Evolutionary conservation across 352 stramenopile genomes (phyloP).

Genomic region (Thraustotheca clavata): DNA sequence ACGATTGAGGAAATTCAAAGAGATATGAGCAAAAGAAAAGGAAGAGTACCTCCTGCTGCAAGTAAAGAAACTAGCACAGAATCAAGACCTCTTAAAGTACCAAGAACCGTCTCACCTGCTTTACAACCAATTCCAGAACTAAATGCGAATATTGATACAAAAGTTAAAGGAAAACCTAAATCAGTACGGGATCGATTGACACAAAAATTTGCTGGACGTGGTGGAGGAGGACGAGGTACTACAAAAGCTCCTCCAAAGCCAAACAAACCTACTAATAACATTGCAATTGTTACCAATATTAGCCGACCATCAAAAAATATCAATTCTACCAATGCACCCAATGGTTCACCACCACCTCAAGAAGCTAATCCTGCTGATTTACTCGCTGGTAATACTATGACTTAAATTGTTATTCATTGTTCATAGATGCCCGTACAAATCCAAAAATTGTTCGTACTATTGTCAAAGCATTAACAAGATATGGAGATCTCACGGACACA

Average conservation of each 20-base stretch:
- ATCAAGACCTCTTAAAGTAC: slow-evolving; percentile 20
- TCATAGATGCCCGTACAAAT: slow-evolving; percentile 28
- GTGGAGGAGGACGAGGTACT: slow-evolving; percentile 29
- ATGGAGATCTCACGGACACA: slow-evolving; percentile 70
- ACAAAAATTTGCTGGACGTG: slow-evolving; percentile 67
- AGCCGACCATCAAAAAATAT: slow-evolving; percentile 48
- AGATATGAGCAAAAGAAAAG: slow-evolving; percentile 55
- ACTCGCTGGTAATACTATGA: background rate
- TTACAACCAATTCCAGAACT: slow-evolving; percentile 42
- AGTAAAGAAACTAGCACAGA: slow-evolving; percentile 25
- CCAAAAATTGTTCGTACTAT: slow-evolving; percentile 62
- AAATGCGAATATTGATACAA: background rate
- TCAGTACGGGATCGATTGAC: slow-evolving; percentile 62
- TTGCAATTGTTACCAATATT: slow-evolving; percentile 44
- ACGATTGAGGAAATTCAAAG: slow-evolving; percentile 86
- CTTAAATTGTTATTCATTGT: background rate
- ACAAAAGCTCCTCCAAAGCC: slow-evolving; percentile 25
- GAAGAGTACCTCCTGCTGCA: background rate
- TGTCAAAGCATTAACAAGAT: slow-evolving; percentile 60
- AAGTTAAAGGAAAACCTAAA: slow-evolving; percentile 55
- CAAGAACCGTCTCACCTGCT: slow-evolving; percentile 21
- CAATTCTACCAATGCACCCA: slow-evolving; percentile 4
- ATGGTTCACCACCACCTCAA: background rate
- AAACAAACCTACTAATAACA: slow-evolving; percentile 35
- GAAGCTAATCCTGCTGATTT: slow-evolving; percentile 3